Conservation (phyloP, 106 monocot genomes). For the Dioscorea alata region DNA sequence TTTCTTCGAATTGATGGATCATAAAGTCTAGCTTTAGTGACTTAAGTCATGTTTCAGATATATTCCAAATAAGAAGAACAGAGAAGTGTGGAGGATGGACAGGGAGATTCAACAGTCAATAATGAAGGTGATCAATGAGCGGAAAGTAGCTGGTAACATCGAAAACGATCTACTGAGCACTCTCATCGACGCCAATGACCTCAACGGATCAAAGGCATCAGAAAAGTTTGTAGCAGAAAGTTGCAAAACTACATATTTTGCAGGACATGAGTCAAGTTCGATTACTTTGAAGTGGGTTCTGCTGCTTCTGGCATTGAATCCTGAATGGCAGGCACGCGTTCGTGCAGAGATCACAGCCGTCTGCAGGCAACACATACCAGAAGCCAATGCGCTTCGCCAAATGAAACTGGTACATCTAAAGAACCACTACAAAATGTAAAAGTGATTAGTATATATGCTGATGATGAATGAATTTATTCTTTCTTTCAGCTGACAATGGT, state of each 20-base stretch:
- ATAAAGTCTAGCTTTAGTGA: not conserved
- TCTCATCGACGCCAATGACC: not conserved
- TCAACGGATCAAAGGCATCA: not conserved
- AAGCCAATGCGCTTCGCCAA: not conserved
- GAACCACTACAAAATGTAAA: no score
- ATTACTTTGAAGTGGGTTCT: conserved; percentile 7
- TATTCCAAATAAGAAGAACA: conserved; percentile 10
- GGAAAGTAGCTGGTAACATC: not conserved
- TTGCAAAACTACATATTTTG: conserved; percentile 24
- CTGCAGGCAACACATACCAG: not conserved
- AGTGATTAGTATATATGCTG: no score
- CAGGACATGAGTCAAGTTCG: conserved; percentile 14
- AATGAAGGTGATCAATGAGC: conserved; percentile 6
- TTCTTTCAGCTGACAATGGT: conserved; percentile 18
- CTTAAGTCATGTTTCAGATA: not conserved
- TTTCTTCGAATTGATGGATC: no score
- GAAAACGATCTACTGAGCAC: conserved; percentile 15
- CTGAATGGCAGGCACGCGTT: conserved; percentile 16
- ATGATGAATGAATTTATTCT: not conserved
- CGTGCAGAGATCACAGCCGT: conserved; percentile 11
- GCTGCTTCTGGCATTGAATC: conserved; percentile 18
- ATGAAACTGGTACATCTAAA: conserved; percentile 11
- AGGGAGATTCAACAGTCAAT: conserved; percentile 1
- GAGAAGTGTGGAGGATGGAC: conserved; percentile 13
- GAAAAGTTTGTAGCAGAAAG: conserved; percentile 16